Evolutionary conservation across 2,329 filamentous ascomycete species (phyloP), one percentile per base, ranked within the genome.

Genomic region (Exserohilum turcica): DNA sequence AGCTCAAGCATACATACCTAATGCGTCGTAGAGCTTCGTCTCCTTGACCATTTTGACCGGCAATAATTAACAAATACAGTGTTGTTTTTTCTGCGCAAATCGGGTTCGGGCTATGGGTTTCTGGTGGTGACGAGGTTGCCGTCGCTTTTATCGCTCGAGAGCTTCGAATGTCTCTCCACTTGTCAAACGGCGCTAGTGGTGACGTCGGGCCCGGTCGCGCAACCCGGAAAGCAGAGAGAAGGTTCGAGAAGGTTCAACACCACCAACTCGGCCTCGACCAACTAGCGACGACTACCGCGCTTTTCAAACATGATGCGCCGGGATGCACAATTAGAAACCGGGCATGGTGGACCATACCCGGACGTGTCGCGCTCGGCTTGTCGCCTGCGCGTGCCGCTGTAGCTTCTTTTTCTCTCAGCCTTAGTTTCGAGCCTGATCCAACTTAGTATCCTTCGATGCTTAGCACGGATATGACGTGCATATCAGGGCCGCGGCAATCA

Each of bases 1-100:
- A 67, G 33, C 42, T 33, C 27, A 39, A 43, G 50, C 47, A 56
- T 57, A 68, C 75, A 44, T 72, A 76, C 75, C 81, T 68, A 99
- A 82, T 60, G 86, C 83, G 76, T 97, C 91, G 82, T 99, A 99
- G 60, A 97, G 87, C 78, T 95, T 96, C 47, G 90, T 94, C 81
- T 97, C 93, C 68, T 91, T 89, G 65, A 95, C 91, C 93, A 97
- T 97, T 64, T 66, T 85, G 76, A 65, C 37, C 27, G 48, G 21
- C 28, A 49, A 28, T 55, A 44, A 55, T 24, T 40, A 42, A 33
- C 42, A 40, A 36, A 45, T 38, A 56, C 52, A 38, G 43, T 38
- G 60, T 51, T 60, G 28, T 60, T 48, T 55, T 57, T 47, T 63
- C 48, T 52, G 40, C 42, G 46, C 54, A 48, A 43, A 15, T 43